These are phyloP conservation scores for Aristolochia californica DNA, from an alignment of 164 flowering plant species.

Conservation along the genomic window DNA sequence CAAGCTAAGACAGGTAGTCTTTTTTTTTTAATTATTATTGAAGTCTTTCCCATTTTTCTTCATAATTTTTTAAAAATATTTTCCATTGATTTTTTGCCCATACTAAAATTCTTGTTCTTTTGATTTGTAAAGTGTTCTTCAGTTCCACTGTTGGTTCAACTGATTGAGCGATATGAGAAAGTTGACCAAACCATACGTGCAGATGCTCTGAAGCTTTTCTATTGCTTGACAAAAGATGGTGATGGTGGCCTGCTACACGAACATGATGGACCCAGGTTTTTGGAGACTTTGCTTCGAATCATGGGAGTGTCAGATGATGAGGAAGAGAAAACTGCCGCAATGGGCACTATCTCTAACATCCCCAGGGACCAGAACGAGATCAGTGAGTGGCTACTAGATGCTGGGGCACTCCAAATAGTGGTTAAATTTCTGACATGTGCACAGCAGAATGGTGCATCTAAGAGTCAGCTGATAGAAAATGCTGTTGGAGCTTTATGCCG, in stretches of 20 bases:
- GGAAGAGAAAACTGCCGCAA: slow-evolving; percentile 45
- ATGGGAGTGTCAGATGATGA: slow-evolving; percentile 29
- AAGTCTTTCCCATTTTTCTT: not conserved
- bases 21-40: not conserved
- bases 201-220: slow-evolving; percentile 48
- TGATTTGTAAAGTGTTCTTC: slow-evolving; percentile 32
- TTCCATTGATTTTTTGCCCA: not conserved
- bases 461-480: slow-evolving; percentile 33
- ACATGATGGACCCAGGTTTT: slow-evolving; percentile 31
- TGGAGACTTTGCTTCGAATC: slow-evolving; percentile 34
- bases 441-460: slow-evolving; percentile 14
- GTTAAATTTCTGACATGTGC: slow-evolving; percentile 14
- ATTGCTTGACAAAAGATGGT: slow-evolving; percentile 35
- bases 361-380: slow-evolving; percentile 27
- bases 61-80: too few species aligned
- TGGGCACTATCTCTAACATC: slow-evolving; percentile 51
- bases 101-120: slow-evolving; percentile 2
- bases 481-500: slow-evolving; percentile 47
- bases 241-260: slow-evolving; percentile 23
- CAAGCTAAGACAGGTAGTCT: slow-evolving; percentile 44
- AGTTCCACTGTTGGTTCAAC: slow-evolving; percentile 35
- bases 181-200: slow-evolving; percentile 25
- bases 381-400: slow-evolving; percentile 46
- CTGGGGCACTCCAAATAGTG: slow-evolving; percentile 32
- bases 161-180: slow-evolving; percentile 29